Evolutionary conservation across 768 basidiomycete species (phyloP).

Genomic region (Ramaria sp.): DNA sequence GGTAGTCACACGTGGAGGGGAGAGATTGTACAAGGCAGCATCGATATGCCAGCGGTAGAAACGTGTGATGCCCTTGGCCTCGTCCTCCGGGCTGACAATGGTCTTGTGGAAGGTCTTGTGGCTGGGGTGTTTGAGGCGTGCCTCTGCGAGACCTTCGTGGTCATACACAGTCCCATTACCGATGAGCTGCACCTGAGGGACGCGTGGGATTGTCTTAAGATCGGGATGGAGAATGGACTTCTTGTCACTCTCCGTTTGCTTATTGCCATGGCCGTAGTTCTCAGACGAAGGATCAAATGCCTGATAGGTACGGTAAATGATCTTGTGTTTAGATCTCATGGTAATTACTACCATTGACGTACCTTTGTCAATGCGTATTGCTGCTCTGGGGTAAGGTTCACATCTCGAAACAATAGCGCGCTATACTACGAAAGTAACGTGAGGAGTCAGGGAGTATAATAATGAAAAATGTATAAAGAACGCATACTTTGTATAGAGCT

Average conservation of each 20-base stretch:
- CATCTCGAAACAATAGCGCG: constrained; percentile 66
- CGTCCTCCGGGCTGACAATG: constrained; percentile 59
- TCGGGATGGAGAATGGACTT: constrained; percentile 84
- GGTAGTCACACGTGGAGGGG: constrained; percentile 76
- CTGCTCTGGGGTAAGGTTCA: constrained; percentile 61
- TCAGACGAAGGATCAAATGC: constrained; percentile 61
- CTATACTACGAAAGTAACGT: constrained; percentile 38
- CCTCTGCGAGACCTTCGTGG: constrained; percentile 70
- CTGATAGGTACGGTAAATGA: constrained; percentile 25
- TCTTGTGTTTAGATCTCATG: not conserved
- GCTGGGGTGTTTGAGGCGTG: constrained; percentile 66
- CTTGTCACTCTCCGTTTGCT: constrained; percentile 62
- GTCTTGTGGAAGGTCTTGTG: constrained; percentile 86
- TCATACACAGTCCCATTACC: constrained; percentile 75
- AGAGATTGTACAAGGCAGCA: constrained; percentile 67
- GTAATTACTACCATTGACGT: too few species aligned
- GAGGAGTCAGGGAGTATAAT: not conserved
- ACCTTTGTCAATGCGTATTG: constrained; percentile 84
- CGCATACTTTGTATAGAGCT: constrained; percentile 62
- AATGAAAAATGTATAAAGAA: not conserved
- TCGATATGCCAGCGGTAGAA: constrained; percentile 94
- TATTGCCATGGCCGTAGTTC: constrained; percentile 80
- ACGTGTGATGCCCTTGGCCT: constrained; percentile 60
- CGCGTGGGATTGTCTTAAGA: constrained; percentile 80
- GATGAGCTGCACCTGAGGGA: constrained; percentile 86